These are phyloP conservation scores for Populus davidiana DNA, from an alignment of 345 rosid genomes.

Conservation along the genomic window DNA sequence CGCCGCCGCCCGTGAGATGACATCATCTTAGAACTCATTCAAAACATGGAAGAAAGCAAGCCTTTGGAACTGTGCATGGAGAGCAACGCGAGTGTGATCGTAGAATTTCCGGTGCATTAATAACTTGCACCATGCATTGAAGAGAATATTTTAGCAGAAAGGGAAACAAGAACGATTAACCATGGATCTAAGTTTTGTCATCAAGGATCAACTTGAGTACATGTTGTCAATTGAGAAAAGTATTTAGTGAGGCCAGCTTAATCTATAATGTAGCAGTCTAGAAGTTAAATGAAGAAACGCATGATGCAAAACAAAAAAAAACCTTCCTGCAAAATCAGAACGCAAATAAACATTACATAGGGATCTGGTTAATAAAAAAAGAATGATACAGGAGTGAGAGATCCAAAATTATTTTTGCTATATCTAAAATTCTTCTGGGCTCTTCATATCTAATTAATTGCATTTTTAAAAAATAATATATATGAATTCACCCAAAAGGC, in stretches of 20 bases:
- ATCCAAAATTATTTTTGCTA: not conserved
- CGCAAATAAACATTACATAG: not conserved
- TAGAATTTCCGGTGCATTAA: not conserved
- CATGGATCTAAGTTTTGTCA: not conserved
- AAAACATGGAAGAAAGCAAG: not conserved
- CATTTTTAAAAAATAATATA: no score
- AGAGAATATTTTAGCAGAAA: not conserved
- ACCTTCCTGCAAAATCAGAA: not conserved
- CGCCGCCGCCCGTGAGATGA: not conserved
- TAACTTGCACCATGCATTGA: not conserved
- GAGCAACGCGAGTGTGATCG: no score
- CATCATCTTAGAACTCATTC: not conserved
- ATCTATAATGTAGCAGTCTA: no score
- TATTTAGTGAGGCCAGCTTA: not conserved
- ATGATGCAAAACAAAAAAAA: not conserved
- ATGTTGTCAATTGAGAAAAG: not conserved
- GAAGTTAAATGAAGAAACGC: not conserved
- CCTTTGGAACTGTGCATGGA: not conserved
- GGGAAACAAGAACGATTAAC: not conserved
- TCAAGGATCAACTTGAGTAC: not conserved
- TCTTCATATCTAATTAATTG: not conserved
- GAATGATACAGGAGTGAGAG: not conserved
- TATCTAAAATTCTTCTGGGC: not conserved
- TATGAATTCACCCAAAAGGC: not conserved
- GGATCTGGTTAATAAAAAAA: no score